These are phyloP conservation scores for Pestalotiopsis sp. DNA, from an alignment of 2,329 filamentous ascomycete species.

Conservation along the genomic window DNA sequence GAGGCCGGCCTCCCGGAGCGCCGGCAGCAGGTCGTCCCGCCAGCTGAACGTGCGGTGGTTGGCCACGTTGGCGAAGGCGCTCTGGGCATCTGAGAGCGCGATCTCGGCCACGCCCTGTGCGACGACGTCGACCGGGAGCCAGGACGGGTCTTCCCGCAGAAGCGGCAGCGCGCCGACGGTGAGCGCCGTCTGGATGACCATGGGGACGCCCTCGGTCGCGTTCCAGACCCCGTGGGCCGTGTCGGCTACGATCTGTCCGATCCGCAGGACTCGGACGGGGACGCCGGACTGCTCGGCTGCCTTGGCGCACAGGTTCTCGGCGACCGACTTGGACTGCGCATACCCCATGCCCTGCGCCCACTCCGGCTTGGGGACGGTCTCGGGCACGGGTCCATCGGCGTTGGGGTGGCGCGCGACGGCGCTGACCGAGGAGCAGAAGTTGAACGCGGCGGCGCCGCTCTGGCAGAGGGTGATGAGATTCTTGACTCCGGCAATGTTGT, in stretches of 20 bases:
- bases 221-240: constrained; percentile 53
- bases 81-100: constrained; percentile 27
- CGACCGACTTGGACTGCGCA: constrained; percentile 43
- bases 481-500: constrained; percentile 46
- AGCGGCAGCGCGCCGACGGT: constrained; percentile 47
- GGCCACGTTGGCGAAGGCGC: constrained; percentile 48
- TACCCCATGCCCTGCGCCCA: constrained; percentile 46
- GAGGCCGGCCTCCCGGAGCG: constrained; percentile 45
- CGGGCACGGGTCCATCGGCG: constrained; percentile 29
- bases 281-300: constrained; percentile 35
- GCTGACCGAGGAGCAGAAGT: constrained; percentile 55
- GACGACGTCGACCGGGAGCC: constrained; percentile 49
- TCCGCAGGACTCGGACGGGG: constrained; percentile 40
- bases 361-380: constrained; percentile 35
- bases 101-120: constrained; percentile 44
- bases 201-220: constrained; percentile 51
- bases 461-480: constrained; percentile 44
- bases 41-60: constrained; percentile 52
- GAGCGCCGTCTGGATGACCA: constrained; percentile 49
- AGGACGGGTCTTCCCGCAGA: constrained; percentile 46
- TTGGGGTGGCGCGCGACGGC: constrained; percentile 38
- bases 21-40: constrained; percentile 51
- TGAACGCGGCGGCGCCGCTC: constrained; percentile 32
- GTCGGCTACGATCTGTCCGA: constrained; percentile 56
- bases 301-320: constrained; percentile 38